phyloP scores from a whole-genome alignment of 179 eudicot genomes.

The Patellifolia procumbens region DNA sequence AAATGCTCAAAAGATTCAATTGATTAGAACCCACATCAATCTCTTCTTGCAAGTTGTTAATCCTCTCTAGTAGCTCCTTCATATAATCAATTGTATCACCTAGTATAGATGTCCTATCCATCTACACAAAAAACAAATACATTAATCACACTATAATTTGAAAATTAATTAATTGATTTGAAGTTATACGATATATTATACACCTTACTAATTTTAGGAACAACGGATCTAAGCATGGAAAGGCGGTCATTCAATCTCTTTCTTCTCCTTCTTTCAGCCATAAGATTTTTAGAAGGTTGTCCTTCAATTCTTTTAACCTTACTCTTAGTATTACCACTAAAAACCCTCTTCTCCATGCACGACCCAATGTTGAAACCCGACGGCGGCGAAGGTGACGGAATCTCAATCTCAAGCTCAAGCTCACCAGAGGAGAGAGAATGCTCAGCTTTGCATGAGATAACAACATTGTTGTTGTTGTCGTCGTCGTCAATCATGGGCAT shows the following conservation, averaged over 20 bases:
- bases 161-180: no score
- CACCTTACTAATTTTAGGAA: conserved; percentile 97
- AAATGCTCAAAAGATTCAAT: conserved; percentile 45
- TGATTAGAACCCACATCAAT: conserved; percentile 43
- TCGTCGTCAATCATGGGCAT: conserved; percentile 16
- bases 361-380: conserved; percentile 36
- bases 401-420: conserved; percentile 15
- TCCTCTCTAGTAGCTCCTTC: conserved; percentile 72
- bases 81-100: conserved; percentile 94
- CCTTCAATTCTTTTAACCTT: conserved; percentile 58
- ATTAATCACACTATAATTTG: neutral
- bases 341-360: conserved; percentile 17
- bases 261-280: conserved; percentile 90
- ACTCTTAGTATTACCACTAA: neutral
- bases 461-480: neutral
- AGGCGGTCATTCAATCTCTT: conserved; percentile 84
- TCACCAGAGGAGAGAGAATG: conserved; percentile 18
- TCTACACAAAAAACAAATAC: conserved; percentile 36
- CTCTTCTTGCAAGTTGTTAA: conserved; percentile 65
- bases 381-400: conserved; percentile 7
- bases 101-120: conserved; percentile 92
- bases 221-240: conserved; percentile 96
- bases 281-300: conserved; percentile 85
- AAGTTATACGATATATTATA: no score
- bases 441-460: conserved; percentile 39